Evolutionary conservation across 805 yeast genomes (phyloP).

Genomic region (Grigorovia yakushimaensis): DNA sequence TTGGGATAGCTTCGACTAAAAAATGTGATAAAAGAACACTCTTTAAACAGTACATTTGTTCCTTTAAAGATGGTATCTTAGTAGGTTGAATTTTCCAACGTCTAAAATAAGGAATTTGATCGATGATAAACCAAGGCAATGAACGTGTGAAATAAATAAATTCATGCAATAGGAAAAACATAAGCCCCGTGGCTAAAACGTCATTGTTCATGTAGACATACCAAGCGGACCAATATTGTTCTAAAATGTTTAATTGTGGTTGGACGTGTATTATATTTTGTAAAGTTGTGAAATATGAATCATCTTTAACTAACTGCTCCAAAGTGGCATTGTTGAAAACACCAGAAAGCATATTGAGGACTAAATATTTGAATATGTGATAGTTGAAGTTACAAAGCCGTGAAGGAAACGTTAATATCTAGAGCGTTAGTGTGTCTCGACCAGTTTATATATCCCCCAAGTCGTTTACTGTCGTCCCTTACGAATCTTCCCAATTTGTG

Average conservation of each 20-base stretch:
- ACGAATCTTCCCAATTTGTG: background rate
- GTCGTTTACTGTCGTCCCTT: background rate
- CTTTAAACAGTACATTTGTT: slow-evolving; percentile 89
- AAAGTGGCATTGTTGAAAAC: slow-evolving; percentile 28
- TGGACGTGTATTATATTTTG: slow-evolving; percentile 31
- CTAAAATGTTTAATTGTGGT: slow-evolving; percentile 42
- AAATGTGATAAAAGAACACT: slow-evolving; percentile 79
- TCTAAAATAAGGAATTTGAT: slow-evolving; percentile 74
- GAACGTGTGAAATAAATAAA: slow-evolving; percentile 84
- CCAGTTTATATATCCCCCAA: background rate
- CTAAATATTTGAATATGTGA: too few relatives aligned
- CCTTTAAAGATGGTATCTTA: slow-evolving; percentile 66
- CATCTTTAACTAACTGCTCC: slow-evolving; percentile 18
- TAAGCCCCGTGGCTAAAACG: slow-evolving; percentile 80
- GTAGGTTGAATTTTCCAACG: slow-evolving; percentile 84
- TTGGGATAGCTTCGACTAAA: slow-evolving; percentile 89
- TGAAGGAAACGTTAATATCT: too few relatives aligned
- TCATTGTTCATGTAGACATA: slow-evolving; percentile 81
- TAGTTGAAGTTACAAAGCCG: too few relatives aligned
- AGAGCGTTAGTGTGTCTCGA: too few relatives aligned
- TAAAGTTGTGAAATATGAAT: slow-evolving; percentile 28
- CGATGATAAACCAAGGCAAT: slow-evolving; percentile 86
- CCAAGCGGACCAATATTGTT: slow-evolving; percentile 82
- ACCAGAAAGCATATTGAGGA: slow-evolving; percentile 15
- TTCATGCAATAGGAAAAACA: slow-evolving; percentile 79